phyloP scores from a whole-genome alignment of 108 stramenopile species.

The Craspedostauros australis region DNA sequence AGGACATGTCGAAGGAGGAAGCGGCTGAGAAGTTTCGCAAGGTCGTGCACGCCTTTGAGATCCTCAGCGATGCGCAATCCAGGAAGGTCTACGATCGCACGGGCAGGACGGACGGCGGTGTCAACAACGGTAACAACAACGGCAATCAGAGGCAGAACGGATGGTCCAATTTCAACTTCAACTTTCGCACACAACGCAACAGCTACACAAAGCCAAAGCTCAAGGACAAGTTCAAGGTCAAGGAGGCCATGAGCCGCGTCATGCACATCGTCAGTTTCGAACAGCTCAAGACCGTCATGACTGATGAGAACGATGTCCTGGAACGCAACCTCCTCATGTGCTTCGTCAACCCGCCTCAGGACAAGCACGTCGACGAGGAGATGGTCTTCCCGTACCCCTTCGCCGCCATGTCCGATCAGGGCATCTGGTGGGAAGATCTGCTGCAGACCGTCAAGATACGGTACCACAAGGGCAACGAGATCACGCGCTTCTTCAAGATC shows the following conservation, averaged over 20 bases:
- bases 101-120: constrained; percentile 6
- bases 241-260: constrained; percentile 45
- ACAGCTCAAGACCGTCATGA: constrained; percentile 56
- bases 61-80: constrained; percentile 34
- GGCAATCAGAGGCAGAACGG: too few relatives aligned
- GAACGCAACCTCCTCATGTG: constrained; percentile 53
- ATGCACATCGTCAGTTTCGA: constrained; percentile 53
- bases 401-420: constrained; percentile 47
- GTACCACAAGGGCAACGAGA: constrained; percentile 39
- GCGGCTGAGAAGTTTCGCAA: constrained; percentile 50
- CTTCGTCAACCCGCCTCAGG: constrained; percentile 39
- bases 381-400: constrained; percentile 71
- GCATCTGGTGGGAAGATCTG: constrained; percentile 69
- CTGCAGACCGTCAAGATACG: constrained; percentile 54
- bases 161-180: constrained; percentile 12
- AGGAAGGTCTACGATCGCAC: constrained; percentile 48
- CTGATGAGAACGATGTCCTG: constrained; percentile 33
- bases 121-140: background rate
- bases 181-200: constrained; percentile 9
- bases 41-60: constrained; percentile 63
- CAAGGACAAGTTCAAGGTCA: constrained; percentile 51
- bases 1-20: constrained; percentile 40
- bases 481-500: constrained; percentile 41
- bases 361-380: constrained; percentile 42
- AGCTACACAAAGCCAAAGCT: too few relatives aligned